Percentiles rank a stretch among this genome's conserved stretches.
Evolutionary conservation across 1,139 yeast genomes (phyloP).

Genomic region (Pichia sp.): DNA sequence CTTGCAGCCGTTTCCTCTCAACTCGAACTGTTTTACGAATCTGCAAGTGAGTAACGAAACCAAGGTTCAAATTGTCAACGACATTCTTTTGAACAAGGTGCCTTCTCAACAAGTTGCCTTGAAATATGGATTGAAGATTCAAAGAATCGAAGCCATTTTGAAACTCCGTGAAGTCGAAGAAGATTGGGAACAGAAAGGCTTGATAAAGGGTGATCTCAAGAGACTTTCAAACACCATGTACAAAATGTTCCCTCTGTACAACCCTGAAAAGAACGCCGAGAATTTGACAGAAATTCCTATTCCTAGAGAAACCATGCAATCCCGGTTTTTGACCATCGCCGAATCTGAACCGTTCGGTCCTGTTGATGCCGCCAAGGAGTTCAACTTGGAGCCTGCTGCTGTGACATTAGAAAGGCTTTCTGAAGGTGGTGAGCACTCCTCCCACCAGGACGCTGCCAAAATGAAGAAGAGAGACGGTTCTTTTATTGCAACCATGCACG

Average conservation of each 20-base stretch:
- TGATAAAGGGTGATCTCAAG: slow-evolving; percentile 47
- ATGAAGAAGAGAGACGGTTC: slow-evolving; percentile 22
- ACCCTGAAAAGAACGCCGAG: slow-evolving; percentile 45
- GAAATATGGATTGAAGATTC: slow-evolving; percentile 73
- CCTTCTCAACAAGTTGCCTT: slow-evolving; percentile 75
- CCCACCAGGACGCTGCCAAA: slow-evolving; percentile 24
- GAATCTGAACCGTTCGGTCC: slow-evolving; percentile 97
- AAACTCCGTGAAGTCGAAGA: slow-evolving; percentile 63
- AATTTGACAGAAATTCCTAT: slow-evolving; percentile 91
- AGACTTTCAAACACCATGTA: slow-evolving; percentile 60
- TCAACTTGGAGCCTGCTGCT: slow-evolving; percentile 81
- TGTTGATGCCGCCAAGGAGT: slow-evolving; percentile 85
- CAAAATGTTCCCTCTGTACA: slow-evolving; percentile 76
- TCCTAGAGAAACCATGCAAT: slow-evolving; percentile 77
- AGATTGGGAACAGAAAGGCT: slow-evolving; percentile 52
- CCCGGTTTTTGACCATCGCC: slow-evolving; percentile 83
- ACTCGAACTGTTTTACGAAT: slow-evolving; percentile 66
- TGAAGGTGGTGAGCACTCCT: slow-evolving; percentile 47
- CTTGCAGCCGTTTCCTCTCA: slow-evolving; percentile 76
- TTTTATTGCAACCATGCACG: slow-evolving; percentile 46
- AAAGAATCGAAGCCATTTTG: slow-evolving; percentile 81
- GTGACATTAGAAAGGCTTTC: slow-evolving; percentile 66
- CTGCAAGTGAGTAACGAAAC: slow-evolving; percentile 53
- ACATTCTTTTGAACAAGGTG: slow-evolving; percentile 47
- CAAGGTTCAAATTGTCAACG: slow-evolving; percentile 57